Conservation (phyloP, 2,329 filamentous ascomycete genomes). For the Aureobasidium sp. region DNA sequence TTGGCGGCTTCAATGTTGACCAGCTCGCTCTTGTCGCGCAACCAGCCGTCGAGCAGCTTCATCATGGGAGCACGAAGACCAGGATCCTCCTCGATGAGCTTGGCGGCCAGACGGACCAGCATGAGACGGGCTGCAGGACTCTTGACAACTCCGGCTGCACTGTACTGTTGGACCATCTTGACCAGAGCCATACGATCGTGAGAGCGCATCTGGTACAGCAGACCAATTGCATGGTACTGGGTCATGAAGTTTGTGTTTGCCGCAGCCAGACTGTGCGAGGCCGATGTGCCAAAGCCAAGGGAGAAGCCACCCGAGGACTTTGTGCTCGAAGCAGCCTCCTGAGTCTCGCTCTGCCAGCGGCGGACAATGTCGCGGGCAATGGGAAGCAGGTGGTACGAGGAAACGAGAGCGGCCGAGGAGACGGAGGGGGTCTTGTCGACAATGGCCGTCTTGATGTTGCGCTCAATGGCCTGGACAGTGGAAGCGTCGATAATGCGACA, state of each 20-base stretch:
- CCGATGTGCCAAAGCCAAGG: slow-evolving; percentile 76
- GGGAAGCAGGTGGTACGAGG: slow-evolving; percentile 93
- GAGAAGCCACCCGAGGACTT: slow-evolving; percentile 89
- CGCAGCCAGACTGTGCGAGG: slow-evolving; percentile 60
- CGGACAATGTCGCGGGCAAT: slow-evolving; percentile 92
- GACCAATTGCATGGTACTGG: slow-evolving; percentile 95
- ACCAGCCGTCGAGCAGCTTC: slow-evolving; percentile 89
- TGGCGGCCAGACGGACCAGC: slow-evolving; percentile 84
- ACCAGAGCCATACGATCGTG: slow-evolving; percentile 97
- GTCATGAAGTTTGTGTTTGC: slow-evolving; percentile 91
- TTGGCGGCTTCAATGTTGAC: slow-evolving; percentile 99
- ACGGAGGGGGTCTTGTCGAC: slow-evolving; percentile 98
- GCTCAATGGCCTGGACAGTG: slow-evolving; percentile 94
- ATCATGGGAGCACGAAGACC: slow-evolving; percentile 93
- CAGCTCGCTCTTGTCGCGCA: slow-evolving; percentile 98
- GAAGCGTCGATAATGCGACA: slow-evolving; percentile 96
- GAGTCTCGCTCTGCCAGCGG: slow-evolving; percentile 97
- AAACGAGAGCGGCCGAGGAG: slow-evolving; percentile 89
- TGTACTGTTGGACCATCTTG: slow-evolving; percentile 99
- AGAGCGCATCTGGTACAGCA: slow-evolving; percentile 94
- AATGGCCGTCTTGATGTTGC: slow-evolving; percentile 97
- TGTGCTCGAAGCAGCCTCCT: slow-evolving; percentile 83
- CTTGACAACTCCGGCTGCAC: slow-evolving; percentile 83
- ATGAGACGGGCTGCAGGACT: slow-evolving; percentile 88
- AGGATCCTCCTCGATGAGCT: slow-evolving; percentile 87